These are phyloP conservation scores for Amaranthus cruentus DNA, from an alignment of 148 eudicot species.

Conservation along the genomic window DNA sequence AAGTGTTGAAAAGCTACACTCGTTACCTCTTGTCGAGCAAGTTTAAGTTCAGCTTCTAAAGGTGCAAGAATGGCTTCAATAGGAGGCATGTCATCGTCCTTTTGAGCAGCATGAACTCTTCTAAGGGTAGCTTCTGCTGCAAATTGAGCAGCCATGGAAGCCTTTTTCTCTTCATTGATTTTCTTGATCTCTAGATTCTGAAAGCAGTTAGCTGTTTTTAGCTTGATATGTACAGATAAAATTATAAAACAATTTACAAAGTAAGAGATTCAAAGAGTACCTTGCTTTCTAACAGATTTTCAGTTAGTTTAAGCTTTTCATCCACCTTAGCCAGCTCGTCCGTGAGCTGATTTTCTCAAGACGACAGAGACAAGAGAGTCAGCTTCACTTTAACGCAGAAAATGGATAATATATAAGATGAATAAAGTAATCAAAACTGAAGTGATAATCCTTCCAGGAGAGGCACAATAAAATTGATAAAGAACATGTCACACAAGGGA, in stretches of 20 bases:
- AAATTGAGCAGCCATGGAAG: slow-evolving; percentile 92
- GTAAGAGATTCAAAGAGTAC: slow-evolving; percentile 30
- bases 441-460: background rate
- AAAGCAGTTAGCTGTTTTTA: slow-evolving; percentile 17
- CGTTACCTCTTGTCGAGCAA: slow-evolving; percentile 35
- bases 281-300: slow-evolving; percentile 86
- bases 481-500: background rate
- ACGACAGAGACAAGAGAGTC: slow-evolving; percentile 13
- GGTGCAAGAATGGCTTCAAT: slow-evolving; percentile 95
- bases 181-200: slow-evolving; percentile 88
- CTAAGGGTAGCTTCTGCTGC: slow-evolving; percentile 99
- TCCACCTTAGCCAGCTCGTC: slow-evolving; percentile 72
- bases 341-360: slow-evolving; percentile 50
- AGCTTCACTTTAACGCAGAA: slow-evolving; percentile 7
- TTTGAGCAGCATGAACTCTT: slow-evolving; percentile 95
- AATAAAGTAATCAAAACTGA: background rate
- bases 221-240: background rate
- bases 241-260: background rate
- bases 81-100: slow-evolving; percentile 95
- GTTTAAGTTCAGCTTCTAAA: slow-evolving; percentile 91
- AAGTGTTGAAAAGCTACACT: background rate
- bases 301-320: slow-evolving; percentile 75
- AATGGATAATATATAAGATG: background rate
- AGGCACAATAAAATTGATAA: background rate
- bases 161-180: slow-evolving; percentile 85